Base-by-base conservation (phyloP, 495 filamentous ascomycete genomes). In the Penicillium riverlandense region DNA sequence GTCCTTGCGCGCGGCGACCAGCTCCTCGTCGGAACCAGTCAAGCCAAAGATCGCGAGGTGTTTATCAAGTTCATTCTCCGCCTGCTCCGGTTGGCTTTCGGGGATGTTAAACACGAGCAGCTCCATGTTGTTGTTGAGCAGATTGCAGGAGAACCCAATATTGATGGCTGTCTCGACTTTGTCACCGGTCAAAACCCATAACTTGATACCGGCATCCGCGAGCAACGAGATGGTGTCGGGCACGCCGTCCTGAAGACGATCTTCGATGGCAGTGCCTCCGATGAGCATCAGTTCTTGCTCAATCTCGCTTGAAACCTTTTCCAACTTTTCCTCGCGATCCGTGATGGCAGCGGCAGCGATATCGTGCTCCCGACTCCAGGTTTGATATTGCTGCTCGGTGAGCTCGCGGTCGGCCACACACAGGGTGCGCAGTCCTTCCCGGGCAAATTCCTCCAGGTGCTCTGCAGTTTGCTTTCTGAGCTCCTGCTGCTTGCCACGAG, bases 131-230 rank as follows among this genome's bases (percentile, higher is more conserved):
- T 96, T 99, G 66, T 90, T 85, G 35, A 99, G 77, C 31, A 99
- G 77, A 48, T 99, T 99, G 74, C 94, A 97, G 10, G 94, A 97
- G 66, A 97, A 99, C 14, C 94, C 94, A 62, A 99, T 99, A 65
- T 99, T 99, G 78, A 99, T 97, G 35, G 94, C 94, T 38, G 94
- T 99, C 65, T 97, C 94, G 38, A 97, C 91, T 67, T 96, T 99
- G 71, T 99, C 94, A 43, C 94, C 94, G 29, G 94, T 99, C 37
- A 99, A 70, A 44, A 99, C 94, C 94, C 94, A 99, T n/a, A 99
- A 79, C 60, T 99, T 99, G 66, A 99, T 96, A 47, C 94, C 94
- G 39, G 94, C 94, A 45, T 89, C 83, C 33, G 84, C 91, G 42
- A 99, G 81, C 38, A 99, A 67, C 43, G 85, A 86, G 52, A 99